Conservation (phyloP, 2,329 filamentous ascomycete genomes). For the Camillea tinctor region DNA sequence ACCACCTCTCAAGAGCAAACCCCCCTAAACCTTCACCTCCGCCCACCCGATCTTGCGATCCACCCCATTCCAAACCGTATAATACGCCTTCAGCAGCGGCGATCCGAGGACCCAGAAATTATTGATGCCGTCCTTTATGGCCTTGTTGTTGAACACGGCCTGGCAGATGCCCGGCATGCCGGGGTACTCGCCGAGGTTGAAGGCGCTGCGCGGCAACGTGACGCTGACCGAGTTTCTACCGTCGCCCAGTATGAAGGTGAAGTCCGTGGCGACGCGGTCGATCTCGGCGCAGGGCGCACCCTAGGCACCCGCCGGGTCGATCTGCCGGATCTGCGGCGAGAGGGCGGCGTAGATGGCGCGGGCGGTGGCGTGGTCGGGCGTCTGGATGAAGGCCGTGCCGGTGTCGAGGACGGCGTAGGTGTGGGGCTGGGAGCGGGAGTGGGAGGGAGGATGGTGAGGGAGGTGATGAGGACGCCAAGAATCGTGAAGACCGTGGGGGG, state of each 20-base stretch:
- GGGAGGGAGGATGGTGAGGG: slow-evolving; percentile 9
- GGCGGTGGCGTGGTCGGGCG: slow-evolving; percentile 30
- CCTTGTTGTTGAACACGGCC: slow-evolving; percentile 30
- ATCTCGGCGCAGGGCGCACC: slow-evolving; percentile 33
- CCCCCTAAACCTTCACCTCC: slow-evolving; percentile 14
- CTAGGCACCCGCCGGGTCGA: slow-evolving; percentile 34
- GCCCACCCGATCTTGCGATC: slow-evolving; percentile 26
- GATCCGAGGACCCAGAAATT: slow-evolving; percentile 33
- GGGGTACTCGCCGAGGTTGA: slow-evolving; percentile 36
- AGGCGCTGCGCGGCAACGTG: slow-evolving; percentile 28
- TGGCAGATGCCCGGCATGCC: slow-evolving; percentile 31
- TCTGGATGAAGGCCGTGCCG: slow-evolving; percentile 32
- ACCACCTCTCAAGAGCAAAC: no score
- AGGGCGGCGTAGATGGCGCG: slow-evolving; percentile 31
- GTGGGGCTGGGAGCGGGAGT: slow-evolving; percentile 7
- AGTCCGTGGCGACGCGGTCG: slow-evolving; percentile 26
- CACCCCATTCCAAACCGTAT: slow-evolving; percentile 36
- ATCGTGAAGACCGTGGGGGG: no score
- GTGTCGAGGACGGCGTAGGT: slow-evolving; percentile 30
- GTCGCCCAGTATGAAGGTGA: slow-evolving; percentile 32
- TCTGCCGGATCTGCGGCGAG: slow-evolving; percentile 29
- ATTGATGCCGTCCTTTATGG: slow-evolving; percentile 10
- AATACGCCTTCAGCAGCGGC: slow-evolving; percentile 35
- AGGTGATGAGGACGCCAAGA: no score
- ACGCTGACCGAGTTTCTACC: slow-evolving; percentile 23